phyloP scores from a whole-genome alignment of 345 rosid genomes.

The Gossypium ekmanianum region DNA sequence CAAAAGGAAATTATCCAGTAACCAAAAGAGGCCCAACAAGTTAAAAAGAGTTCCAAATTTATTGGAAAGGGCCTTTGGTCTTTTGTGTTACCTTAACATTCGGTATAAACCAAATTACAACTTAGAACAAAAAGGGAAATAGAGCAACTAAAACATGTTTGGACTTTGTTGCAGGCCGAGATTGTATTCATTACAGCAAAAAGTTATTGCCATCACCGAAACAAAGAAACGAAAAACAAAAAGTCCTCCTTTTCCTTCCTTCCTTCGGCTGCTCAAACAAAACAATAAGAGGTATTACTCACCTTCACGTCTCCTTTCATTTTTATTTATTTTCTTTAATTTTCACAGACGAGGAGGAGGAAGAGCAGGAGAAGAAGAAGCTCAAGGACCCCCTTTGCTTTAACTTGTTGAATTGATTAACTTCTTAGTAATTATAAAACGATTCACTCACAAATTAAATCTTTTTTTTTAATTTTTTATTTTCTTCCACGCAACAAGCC shows the following conservation, averaged over 20 bases:
- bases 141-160: not conserved
- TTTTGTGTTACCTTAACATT: not conserved
- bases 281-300: conserved; percentile 15
- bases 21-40: not conserved
- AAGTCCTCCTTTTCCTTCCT: not conserved
- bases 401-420: conserved; percentile 13
- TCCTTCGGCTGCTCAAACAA: not conserved
- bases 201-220: not conserved
- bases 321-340: not conserved
- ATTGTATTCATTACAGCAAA: not conserved
- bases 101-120: not conserved
- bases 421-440: not conserved
- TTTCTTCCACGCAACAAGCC: conserved; percentile 43
- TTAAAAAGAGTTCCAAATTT: not conserved
- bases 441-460: not conserved
- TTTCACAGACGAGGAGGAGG: not conserved
- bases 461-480: conserved; percentile 5
- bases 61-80: not conserved
- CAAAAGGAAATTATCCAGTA: not conserved
- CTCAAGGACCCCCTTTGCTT: not conserved
- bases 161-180: not conserved
- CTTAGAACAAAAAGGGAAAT: not conserved
- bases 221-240: not conserved
- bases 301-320: conserved; percentile 17
- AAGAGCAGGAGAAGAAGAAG: not conserved